Percentiles rank a stretch among this genome's conserved stretches.
These are phyloP conservation scores for Solanum microdontum DNA, from an alignment of 257 asterid genomes.

Conservation along the genomic window DNA sequence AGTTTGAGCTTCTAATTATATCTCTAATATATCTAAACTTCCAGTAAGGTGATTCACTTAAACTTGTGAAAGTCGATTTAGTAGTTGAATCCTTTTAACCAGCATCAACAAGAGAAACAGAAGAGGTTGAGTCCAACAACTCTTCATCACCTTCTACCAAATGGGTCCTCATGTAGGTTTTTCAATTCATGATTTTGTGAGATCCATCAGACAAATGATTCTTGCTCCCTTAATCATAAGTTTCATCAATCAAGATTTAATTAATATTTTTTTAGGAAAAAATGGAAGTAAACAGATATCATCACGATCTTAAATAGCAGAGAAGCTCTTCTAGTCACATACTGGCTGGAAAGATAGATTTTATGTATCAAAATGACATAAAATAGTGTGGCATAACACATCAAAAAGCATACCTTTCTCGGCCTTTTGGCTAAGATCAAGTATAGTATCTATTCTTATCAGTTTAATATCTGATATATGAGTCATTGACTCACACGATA, in stretches of 20 bases:
- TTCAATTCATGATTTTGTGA: slow-evolving; percentile 32
- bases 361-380: background rate
- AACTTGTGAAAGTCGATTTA: slow-evolving; percentile 14
- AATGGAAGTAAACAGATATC: background rate
- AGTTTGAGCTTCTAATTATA: slow-evolving; percentile 29
- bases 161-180: slow-evolving; percentile 26
- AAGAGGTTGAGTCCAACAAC: slow-evolving; percentile 67
- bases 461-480: slow-evolving; percentile 5
- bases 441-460: slow-evolving; percentile 27
- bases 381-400: background rate
- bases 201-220: slow-evolving; percentile 28
- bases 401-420: slow-evolving; percentile 19
- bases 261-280: background rate
- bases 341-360: background rate
- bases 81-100: slow-evolving; percentile 28
- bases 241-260: background rate
- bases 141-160: slow-evolving; percentile 40
- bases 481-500: too few relatives aligned
- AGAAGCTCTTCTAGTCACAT: background rate
- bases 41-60: slow-evolving; percentile 40
- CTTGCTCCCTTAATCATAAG: slow-evolving; percentile 31
- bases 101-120: slow-evolving; percentile 27
- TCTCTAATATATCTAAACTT: slow-evolving; percentile 41
- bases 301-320: background rate
- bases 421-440: slow-evolving; percentile 38